These are phyloP conservation scores for Schizopora paradoxa DNA, from an alignment of 1,284 basidiomycete genomes.

Conservation along the genomic window DNA sequence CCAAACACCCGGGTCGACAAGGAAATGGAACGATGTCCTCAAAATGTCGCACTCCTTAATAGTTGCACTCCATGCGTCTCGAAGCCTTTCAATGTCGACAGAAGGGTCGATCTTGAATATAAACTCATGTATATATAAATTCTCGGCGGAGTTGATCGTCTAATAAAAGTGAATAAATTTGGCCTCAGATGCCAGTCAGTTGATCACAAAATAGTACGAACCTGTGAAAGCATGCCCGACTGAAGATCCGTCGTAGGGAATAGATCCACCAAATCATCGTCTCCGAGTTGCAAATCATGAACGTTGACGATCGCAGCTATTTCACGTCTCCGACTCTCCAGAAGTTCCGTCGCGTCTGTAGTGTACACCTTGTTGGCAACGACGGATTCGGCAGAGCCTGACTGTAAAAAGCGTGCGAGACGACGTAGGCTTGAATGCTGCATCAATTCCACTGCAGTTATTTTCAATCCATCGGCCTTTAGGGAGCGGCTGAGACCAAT, in stretches of 20 bases:
- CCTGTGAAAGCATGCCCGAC: slow-evolving; percentile 48
- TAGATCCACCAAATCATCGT: slow-evolving; percentile 31
- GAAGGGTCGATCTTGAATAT: slow-evolving; percentile 31
- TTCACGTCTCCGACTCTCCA: slow-evolving; percentile 6
- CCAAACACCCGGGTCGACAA: slow-evolving; percentile 35
- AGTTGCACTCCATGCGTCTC: slow-evolving; percentile 33
- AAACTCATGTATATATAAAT: slow-evolving; percentile 43
- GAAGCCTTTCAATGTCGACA: slow-evolving; percentile 29
- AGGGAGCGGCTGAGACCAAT: slow-evolving; percentile 37
- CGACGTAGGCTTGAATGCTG: slow-evolving; percentile 22
- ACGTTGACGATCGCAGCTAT: slow-evolving; percentile 19
- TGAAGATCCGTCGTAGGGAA: slow-evolving; percentile 42
- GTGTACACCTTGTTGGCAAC: too few species aligned
- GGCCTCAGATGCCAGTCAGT: neutral
- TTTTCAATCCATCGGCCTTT: slow-evolving; percentile 28
- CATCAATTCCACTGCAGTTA: slow-evolving; percentile 35
- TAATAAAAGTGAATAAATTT: slow-evolving; percentile 19
- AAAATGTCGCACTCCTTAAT: slow-evolving; percentile 34
- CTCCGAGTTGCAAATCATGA: slow-evolving; percentile 25
- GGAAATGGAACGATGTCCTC: slow-evolving; percentile 45
- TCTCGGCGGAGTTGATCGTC: slow-evolving; percentile 42
- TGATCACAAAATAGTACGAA: slow-evolving; percentile 19
- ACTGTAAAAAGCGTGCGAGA: slow-evolving; percentile 15
- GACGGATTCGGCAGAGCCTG: too few species aligned
- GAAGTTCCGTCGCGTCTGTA: neutral